Conservation (phyloP, 2,329 filamentous ascomycete genomes). For the Apiospora saccharicola region DNA sequence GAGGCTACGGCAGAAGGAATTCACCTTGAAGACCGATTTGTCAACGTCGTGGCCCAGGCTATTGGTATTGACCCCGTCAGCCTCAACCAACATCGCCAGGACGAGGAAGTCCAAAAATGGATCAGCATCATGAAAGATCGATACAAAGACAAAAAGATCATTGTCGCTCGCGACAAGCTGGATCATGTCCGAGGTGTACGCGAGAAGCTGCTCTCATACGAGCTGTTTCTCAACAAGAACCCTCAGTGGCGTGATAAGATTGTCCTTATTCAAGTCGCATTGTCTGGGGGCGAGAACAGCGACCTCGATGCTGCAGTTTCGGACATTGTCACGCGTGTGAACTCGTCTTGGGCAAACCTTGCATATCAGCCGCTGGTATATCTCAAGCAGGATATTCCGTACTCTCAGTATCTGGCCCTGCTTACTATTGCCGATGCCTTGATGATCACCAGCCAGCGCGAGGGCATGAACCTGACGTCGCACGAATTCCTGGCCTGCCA, state of each 20-base stretch:
- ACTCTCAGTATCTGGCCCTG: conserved; percentile 90
- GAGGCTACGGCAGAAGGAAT: conserved; percentile 89
- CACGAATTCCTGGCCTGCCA: conserved; percentile 96
- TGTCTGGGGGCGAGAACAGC: conserved; percentile 86
- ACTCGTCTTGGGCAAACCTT: conserved; percentile 88
- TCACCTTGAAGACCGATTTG: conserved; percentile 90
- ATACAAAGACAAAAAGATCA: conserved; percentile 87
- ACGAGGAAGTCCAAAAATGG: conserved; percentile 79
- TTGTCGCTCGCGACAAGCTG: conserved; percentile 93
- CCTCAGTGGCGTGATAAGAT: conserved; percentile 88
- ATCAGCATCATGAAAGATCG: conserved; percentile 80
- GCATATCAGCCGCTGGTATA: conserved; percentile 94
- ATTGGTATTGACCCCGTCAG: conserved; percentile 91
- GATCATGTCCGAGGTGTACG: conserved; percentile 91
- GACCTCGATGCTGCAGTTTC: conserved; percentile 89
- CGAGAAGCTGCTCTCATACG: conserved; percentile 91
- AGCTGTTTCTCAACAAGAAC: conserved; percentile 93
- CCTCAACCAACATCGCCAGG: conserved; percentile 73
- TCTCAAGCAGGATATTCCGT: conserved; percentile 92
- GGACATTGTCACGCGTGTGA: conserved; percentile 93
- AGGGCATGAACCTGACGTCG: conserved; percentile 96
- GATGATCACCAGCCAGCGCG: conserved; percentile 93
- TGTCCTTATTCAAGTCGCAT: conserved; percentile 91
- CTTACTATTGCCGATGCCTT: conserved; percentile 88
- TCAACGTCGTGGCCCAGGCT: conserved; percentile 83